phyloP scores from a whole-genome alignment of 2,329 filamentous ascomycete genomes.

The Gaeumannomyces sp. region DNA sequence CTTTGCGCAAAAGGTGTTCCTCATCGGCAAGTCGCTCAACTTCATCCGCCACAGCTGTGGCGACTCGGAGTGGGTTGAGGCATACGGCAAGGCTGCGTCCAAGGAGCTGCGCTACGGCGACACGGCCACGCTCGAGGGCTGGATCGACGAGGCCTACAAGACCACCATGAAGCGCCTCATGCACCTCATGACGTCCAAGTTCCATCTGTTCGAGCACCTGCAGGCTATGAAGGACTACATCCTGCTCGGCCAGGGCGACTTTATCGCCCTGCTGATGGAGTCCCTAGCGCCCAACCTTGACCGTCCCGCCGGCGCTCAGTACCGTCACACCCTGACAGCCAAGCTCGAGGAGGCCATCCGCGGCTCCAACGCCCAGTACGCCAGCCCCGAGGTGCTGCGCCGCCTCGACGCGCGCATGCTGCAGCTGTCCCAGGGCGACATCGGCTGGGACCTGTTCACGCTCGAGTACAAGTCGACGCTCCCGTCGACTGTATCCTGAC shows the following conservation, averaged over 20 bases:
- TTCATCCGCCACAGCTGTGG: constrained; percentile 95
- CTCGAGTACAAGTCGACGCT: constrained; percentile 95
- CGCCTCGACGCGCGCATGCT: constrained; percentile 97
- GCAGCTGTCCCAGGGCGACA: constrained; percentile 91
- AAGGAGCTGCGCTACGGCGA: constrained; percentile 91
- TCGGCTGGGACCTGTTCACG: constrained; percentile 98
- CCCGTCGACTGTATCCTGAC: constrained; percentile 97
- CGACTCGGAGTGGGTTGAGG: constrained; percentile 91
- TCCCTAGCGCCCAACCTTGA: constrained; percentile 89
- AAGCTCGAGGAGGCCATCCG: constrained; percentile 96
- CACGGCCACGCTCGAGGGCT: constrained; percentile 82
- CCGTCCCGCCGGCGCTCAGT: constrained; percentile 91
- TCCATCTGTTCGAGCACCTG: constrained; percentile 89
- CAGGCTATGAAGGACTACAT: constrained; percentile 91
- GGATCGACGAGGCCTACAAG: constrained; percentile 96
- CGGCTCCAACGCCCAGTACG: constrained; percentile 94
- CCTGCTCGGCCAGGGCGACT: constrained; percentile 90
- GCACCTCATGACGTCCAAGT: constrained; percentile 89
- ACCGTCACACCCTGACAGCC: constrained; percentile 93
- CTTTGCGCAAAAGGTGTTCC: constrained; percentile 91
- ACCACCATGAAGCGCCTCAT: constrained; percentile 95
- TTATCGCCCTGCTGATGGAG: constrained; percentile 95
- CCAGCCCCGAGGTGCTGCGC: constrained; percentile 83
- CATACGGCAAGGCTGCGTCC: constrained; percentile 86
- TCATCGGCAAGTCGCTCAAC: constrained; percentile 96